Evolutionary conservation across 208 protist species (phyloP), one percentile per base, ranked within the genome.

Genomic region (Acanthamoeba castellanii): DNA sequence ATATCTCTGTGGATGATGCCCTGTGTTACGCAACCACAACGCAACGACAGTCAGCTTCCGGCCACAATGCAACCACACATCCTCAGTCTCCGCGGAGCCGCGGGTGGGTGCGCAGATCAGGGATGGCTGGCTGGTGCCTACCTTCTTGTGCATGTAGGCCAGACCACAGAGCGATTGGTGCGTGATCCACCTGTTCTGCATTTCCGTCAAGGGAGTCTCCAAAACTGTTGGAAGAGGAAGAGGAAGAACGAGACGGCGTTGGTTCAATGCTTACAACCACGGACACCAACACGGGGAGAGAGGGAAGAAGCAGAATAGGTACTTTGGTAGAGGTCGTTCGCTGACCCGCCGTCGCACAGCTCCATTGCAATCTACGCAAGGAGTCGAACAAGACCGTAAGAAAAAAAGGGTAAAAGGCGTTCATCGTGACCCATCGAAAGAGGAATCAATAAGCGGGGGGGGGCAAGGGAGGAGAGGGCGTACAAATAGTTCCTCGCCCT

Each of bases 1-100:
- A 97, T 97, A 74, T 97, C 96, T 76, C 96, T 55, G 52, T 97
- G 96, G 42, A 97, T 97, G 47, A 96, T 97, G 81, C 95, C 95
- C 70, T 96, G 59, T n/a, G 61, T 70, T 25, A 96, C 94, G 42
- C 96, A 70, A 50, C 95, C 96, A 22, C 59, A 78, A 30, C 95
- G 52, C 50, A 85, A 81, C 25, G 27, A 34, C 64, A 66, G 27
- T 70, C 27, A n/a, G 27, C n/a, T 1, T 64, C n/a, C n/a, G n/a
- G n/a, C n/a, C n/a, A n/a, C n/a, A n/a, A n/a, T n/a, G n/a, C n/a
- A n/a, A n/a, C n/a, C n/a, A n/a, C n/a, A n/a, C n/a, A n/a, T n/a
- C n/a, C n/a, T n/a, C n/a, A n/a, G n/a, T n/a, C n/a, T n/a, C n/a
- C n/a, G n/a, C n/a, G n/a, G n/a, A n/a, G n/a, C n/a, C n/a, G n/a